Evolutionary conservation across 139 green algal genomes (phyloP), one percentile per base, ranked within the genome.

Genomic region (Pseudopediastrum boryanum): DNA sequence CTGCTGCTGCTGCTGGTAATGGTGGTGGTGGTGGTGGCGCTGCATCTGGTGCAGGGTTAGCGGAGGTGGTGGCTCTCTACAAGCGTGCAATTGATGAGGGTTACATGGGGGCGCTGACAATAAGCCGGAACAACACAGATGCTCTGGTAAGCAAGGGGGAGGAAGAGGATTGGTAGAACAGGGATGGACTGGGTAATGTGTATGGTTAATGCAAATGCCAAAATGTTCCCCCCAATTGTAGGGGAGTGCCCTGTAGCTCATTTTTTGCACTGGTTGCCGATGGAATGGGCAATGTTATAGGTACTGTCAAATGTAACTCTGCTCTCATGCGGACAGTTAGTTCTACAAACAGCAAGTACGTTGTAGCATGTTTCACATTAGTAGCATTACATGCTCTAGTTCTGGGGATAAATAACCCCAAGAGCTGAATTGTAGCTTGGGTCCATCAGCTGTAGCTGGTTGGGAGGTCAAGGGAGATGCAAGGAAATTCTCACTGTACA

Each of bases 101-200:
- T 0, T 97, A 94, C 71, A 38, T 33, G 0, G 83, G 76, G 1
- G 91, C 91, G 12, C 85, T 96, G 78, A 81, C 79, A 6, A 84
- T 95, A 35, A 77, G 81, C 25, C 35, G 62, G 1, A 35, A 33
- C 19, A 70, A 87, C 50, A n/a, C 79, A 6, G 89, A 96, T 46
- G 90, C 89, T n/a, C 74, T 91, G 51, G 80, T 89, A 48, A 50
- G 68, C 10, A 31, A 44, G 16, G 4, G 35, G 29, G 48, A n/a
- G 38, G 29, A 21, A 27, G 3, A 25, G 39, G 65, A 12, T 46
- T 9, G 2, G 25, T 12, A 2, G 58, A 10, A 66, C 48, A n/a
- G n/a, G n/a, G n/a, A n/a, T n/a, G n/a, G n/a, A n/a, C n/a, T n/a
- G n/a, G n/a, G n/a, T n/a, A n/a, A n/a, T n/a, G n/a, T n/a, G n/a